These are phyloP conservation scores for Hypoxylon intermedium DNA, from an alignment of 495 filamentous ascomycete genomes.

Conservation along the genomic window DNA sequence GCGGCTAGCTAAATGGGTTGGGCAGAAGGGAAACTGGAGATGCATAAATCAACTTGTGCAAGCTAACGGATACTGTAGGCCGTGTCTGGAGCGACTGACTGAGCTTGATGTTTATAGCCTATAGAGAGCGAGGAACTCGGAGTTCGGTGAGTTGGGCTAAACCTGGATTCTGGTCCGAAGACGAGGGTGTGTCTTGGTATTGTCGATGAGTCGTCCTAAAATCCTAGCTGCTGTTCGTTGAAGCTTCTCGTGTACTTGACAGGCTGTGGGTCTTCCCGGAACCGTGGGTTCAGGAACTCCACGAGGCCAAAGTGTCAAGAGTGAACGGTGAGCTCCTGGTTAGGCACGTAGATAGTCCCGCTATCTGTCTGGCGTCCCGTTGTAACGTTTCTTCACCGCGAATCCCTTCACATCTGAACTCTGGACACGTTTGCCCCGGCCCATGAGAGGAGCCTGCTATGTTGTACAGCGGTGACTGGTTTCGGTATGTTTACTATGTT, in stretches of 20 bases:
- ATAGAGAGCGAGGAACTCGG: conserved; percentile 5
- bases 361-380: background rate
- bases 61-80: conserved; percentile 16
- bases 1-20: conserved; percentile 18
- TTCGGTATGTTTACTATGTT: background rate
- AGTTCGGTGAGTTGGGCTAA: background rate
- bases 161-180: background rate
- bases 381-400: conserved; percentile 7
- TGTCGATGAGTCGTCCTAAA: conserved; percentile 8
- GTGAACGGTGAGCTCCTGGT: conserved; percentile 6
- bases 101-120: background rate
- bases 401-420: background rate
- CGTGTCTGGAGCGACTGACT: background rate
- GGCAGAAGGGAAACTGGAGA: conserved; percentile 5
- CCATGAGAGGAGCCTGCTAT: conserved; percentile 21
- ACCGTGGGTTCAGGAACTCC: conserved; percentile 3
- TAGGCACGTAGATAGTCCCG: conserved; percentile 15
- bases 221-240: conserved; percentile 10
- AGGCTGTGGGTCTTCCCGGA: conserved; percentile 6
- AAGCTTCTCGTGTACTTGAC: conserved; percentile 16
- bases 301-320: conserved; percentile 6
- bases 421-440: conserved; percentile 19
- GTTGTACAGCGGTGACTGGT: conserved; percentile 30
- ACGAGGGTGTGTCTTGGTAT: conserved; percentile 1
- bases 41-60: conserved; percentile 15